phyloP scores from a whole-genome alignment of 2,329 filamentous ascomycete genomes.

The Biscogniauxia marginata region DNA sequence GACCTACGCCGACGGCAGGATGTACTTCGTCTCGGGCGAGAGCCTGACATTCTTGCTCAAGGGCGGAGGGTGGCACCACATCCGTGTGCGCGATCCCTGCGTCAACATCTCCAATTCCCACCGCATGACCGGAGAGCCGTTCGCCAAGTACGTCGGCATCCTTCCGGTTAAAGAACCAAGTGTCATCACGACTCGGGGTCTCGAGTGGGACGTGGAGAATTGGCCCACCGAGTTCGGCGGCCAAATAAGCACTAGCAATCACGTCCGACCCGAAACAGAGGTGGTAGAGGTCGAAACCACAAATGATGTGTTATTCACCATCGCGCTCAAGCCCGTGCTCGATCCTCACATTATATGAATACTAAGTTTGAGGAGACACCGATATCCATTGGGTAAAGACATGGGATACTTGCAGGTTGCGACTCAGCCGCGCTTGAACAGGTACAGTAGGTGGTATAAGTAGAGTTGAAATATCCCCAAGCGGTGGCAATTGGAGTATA shows the following conservation, averaged over 20 bases:
- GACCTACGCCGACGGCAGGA: conserved; percentile 49
- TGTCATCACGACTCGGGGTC: conserved; percentile 72
- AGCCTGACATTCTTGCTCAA: conserved; percentile 82
- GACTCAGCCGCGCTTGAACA: conserved; percentile 3
- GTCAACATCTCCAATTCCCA: neutral
- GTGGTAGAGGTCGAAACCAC: conserved; percentile 63
- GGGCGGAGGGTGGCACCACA: conserved; percentile 59
- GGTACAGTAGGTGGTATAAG: no score
- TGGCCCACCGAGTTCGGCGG: conserved; percentile 79
- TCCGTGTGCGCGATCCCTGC: conserved; percentile 56
- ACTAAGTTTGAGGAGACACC: neutral
- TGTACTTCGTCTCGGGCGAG: conserved; percentile 80
- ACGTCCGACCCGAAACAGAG: conserved; percentile 58
- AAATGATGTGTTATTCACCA: conserved; percentile 70
- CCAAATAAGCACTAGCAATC: conserved; percentile 77
- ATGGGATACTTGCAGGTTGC: neutral
- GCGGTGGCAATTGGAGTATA: no score
- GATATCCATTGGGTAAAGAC: neutral
- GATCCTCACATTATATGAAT: neutral
- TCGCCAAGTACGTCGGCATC: conserved; percentile 81
- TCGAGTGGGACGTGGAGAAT: conserved; percentile 86
- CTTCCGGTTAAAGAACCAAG: conserved; percentile 79
- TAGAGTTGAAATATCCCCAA: no score
- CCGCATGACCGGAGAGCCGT: conserved; percentile 40
- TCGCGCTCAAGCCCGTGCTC: conserved; percentile 52